Percentiles rank a stretch among this genome's conserved stretches.
These are phyloP conservation scores for Rhodotorula toruloides DNA, from an alignment of 768 basidiomycete species.

Conservation along the genomic window DNA sequence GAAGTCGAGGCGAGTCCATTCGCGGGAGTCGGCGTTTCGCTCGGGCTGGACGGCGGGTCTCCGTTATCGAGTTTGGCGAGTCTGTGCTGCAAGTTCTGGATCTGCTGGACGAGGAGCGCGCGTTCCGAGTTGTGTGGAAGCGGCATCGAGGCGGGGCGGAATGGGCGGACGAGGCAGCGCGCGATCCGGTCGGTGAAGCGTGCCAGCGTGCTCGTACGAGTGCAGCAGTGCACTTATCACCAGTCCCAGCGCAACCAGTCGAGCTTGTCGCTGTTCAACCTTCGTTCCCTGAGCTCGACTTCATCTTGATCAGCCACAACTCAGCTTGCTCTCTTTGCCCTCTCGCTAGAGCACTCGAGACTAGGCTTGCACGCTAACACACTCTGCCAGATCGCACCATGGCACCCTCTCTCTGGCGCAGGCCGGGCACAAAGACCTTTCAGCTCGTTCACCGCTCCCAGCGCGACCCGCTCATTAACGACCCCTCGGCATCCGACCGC, in stretches of 20 bases:
- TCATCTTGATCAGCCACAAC: background rate
- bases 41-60: background rate
- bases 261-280: too few species aligned
- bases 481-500: conserved; percentile 77
- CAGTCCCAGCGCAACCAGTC: background rate
- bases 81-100: conserved; percentile 16
- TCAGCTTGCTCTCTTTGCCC: background rate
- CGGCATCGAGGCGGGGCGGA: background rate
- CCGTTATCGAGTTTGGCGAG: conserved; percentile 11
- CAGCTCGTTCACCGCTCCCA: conserved; percentile 96
- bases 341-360: background rate
- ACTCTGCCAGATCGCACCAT: too few species aligned
- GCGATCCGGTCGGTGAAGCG: too few species aligned
- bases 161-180: background rate
- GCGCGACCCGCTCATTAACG: conserved; percentile 89
- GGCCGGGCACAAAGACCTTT: conserved; percentile 84
- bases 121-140: conserved; percentile 10
- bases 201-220: too few species aligned
- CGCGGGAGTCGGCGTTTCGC: background rate
- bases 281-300: background rate
- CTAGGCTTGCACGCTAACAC: background rate
- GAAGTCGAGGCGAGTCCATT: background rate
- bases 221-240: too few species aligned
- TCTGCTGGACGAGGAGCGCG: conserved; percentile 13
- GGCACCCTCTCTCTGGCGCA: conserved; percentile 68